Evolutionary conservation across 345 rosid species (phyloP), one percentile per base, ranked within the genome.

Genomic region (Brassica carinata): DNA sequence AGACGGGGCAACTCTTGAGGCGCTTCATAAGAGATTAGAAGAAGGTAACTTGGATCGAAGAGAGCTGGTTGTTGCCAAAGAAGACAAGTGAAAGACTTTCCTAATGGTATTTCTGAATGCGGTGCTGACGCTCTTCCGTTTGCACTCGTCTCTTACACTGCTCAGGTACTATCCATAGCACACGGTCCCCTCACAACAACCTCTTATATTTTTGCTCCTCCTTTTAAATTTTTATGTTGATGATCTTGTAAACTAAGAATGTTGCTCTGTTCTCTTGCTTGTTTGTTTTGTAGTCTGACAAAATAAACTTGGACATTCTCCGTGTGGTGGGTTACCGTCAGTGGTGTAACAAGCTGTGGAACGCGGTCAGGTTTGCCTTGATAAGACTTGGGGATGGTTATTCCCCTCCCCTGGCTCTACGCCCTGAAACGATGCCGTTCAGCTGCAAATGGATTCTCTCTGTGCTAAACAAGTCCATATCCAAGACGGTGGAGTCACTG

Each of bases 291-390:
- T 88, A 96, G 97, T 92, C 95, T 14, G 99, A 93, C 83, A 96
- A 85, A 85, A 96, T 96, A 73, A 96, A 96, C 88, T 86, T 96
- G 89, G 97, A 96, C 83, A 93, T 96, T 68, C 94, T 86, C 84
- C 87, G 97, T 84, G 99, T 96, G 48, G 94, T 90, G 77, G 98
- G 98, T 18, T 93, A 93, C 86, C 98, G 97, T n/a, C 98, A 96
- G 67, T 96, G 99, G 99, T 96, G 99, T 83, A 96, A 96, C 84
- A 96, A 96, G 77, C 79, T 96, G 51, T 93, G 99, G 98, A 93
- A 96, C 80, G 99, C 98, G 5, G 97, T 96, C 80, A 91, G 97
- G 62, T 96, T 92, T 83, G 97, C 97, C 10, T 90, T 96, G 97
- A 89, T 89, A 86, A 96, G 88, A 79, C 98, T 96, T 75, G 95